phyloP scores from a whole-genome alignment of 306 rosid species.

The Pyrus bretschneideri region DNA sequence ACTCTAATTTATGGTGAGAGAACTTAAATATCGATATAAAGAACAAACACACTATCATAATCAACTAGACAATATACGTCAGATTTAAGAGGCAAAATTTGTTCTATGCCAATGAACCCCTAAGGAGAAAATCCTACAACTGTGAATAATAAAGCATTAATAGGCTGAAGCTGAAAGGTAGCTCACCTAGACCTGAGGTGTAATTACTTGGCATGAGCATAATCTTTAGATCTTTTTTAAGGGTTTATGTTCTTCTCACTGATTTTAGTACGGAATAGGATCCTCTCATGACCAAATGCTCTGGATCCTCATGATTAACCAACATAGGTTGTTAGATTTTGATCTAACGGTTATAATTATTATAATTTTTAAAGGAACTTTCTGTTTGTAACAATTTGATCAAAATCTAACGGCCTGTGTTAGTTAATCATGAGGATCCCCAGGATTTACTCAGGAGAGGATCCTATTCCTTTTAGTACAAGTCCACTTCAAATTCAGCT shows the following conservation, averaged over 20 bases:
- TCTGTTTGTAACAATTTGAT: too few species aligned
- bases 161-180: not conserved
- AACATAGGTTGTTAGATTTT: too few species aligned
- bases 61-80: too few species aligned
- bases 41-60: rapidly evolving
- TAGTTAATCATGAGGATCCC: too few species aligned
- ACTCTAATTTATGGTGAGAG: too few species aligned
- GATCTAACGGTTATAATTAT: too few species aligned
- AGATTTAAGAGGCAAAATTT: not conserved
- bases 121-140: not conserved
- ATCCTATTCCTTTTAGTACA: not conserved
- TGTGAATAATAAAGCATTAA: not conserved
- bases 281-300: too few species aligned
- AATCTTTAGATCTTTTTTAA: not conserved
- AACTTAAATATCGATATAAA: too few species aligned
- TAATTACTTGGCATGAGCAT: constrained; percentile 2
- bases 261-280: not conserved
- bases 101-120: not conserved
- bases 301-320: too few species aligned
- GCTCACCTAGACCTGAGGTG: not conserved
- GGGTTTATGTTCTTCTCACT: constrained; percentile 8
- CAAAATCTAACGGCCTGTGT: too few species aligned
- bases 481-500: constrained; percentile 7
- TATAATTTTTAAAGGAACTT: too few species aligned
- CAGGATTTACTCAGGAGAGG: too few species aligned